Evolutionary conservation across 306 rosid genomes (phyloP).

Genomic region (Arachis hypogaea): DNA sequence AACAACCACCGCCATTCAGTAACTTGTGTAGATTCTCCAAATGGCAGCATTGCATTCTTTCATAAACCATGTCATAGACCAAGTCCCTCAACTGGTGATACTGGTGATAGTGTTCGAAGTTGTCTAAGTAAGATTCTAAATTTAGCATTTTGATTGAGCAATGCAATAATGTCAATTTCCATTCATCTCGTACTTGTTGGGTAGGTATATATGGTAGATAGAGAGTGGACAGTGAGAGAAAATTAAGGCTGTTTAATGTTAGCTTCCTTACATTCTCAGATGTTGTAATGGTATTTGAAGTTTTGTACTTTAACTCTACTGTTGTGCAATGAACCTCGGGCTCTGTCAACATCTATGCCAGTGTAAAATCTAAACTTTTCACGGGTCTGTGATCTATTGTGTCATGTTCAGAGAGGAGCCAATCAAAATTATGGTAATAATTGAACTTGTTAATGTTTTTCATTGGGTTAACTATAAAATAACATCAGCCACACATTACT

Average conservation of each 20-base stretch:
- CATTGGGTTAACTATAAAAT: constrained; percentile 19
- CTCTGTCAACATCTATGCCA: constrained; percentile 16
- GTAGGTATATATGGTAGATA: constrained; percentile 18
- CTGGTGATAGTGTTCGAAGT: neutral
- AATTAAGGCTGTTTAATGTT: constrained; percentile 22
- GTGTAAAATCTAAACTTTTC: constrained; percentile 10
- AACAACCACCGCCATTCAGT: neutral
- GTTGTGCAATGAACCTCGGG: constrained; percentile 10
- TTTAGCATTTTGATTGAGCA: constrained; percentile 13
- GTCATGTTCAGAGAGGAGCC: constrained; percentile 6
- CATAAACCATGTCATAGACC: neutral
- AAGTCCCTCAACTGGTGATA: neutral
- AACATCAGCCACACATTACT: constrained; percentile 10
- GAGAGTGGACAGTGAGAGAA: neutral
- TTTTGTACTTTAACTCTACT: constrained; percentile 14
- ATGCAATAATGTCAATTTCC: neutral
- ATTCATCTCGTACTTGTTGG: neutral
- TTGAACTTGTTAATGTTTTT: constrained; percentile 15
- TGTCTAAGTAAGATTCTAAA: neutral
- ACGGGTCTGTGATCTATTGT: constrained; percentile 11
- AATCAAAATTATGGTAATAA: constrained; percentile 16
- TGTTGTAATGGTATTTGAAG: constrained; percentile 25
- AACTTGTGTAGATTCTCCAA: neutral
- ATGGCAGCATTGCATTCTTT: neutral
- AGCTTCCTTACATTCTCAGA: constrained; percentile 10